These are phyloP conservation scores for Leccinum pellstonianum DNA, from an alignment of 768 basidiomycete species.

Conservation along the genomic window DNA sequence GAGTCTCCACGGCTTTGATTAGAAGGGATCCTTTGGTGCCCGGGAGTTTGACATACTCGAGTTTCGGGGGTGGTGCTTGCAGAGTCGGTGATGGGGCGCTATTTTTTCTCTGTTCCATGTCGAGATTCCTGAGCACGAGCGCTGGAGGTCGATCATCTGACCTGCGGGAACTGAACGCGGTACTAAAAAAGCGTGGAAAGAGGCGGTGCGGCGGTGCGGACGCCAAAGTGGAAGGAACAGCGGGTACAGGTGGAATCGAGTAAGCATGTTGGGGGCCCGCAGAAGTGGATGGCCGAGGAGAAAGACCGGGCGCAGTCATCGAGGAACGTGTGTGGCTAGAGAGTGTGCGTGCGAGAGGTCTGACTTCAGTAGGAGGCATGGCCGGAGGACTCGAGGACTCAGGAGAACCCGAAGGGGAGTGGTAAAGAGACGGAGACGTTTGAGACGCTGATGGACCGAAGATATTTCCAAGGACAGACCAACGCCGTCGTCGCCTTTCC, in stretches of 20 bases:
- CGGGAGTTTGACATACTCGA: slow-evolving; percentile 91
- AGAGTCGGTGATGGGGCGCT: slow-evolving; percentile 35
- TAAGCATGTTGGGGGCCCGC: slow-evolving; percentile 25
- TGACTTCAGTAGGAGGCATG: slow-evolving; percentile 18
- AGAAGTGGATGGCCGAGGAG: slow-evolving; percentile 37
- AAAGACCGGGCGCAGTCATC: slow-evolving; percentile 11
- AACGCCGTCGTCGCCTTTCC: slow-evolving; percentile 56
- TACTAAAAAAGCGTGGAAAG: slow-evolving; percentile 67
- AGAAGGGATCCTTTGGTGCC: slow-evolving; percentile 84
- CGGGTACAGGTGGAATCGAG: slow-evolving; percentile 19
- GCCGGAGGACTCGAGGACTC: slow-evolving; percentile 19
- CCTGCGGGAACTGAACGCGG: slow-evolving; percentile 58
- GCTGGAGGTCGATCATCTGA: slow-evolving; percentile 52
- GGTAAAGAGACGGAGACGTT: slow-evolving; percentile 28
- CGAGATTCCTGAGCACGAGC: slow-evolving; percentile 36
- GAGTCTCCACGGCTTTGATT: slow-evolving; percentile 86
- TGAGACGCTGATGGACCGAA: slow-evolving; percentile 30
- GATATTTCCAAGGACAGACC: slow-evolving; percentile 65
- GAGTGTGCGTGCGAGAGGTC: slow-evolving; percentile 26
- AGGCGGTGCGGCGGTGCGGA: slow-evolving; percentile 55
- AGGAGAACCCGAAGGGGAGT: slow-evolving; percentile 20
- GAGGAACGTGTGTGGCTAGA: slow-evolving; percentile 23
- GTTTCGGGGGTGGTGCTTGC: slow-evolving; percentile 72
- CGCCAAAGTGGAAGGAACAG: slow-evolving; percentile 32
- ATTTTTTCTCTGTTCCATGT: slow-evolving; percentile 41